Conservation (phyloP, 345 rosid genomes). For the Clausena lansium region DNA sequence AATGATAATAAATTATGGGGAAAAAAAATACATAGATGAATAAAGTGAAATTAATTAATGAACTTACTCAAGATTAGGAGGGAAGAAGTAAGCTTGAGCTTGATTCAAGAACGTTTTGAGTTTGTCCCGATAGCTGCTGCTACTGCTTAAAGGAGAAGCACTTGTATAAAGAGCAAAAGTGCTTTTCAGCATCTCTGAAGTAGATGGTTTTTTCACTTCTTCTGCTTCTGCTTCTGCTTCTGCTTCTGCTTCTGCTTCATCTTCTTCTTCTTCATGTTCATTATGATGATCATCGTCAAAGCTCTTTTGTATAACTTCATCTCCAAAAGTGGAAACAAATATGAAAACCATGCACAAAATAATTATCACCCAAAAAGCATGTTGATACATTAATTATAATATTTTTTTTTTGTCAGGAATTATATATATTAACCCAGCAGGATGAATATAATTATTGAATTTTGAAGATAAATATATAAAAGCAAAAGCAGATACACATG, state of each 20-base stretch:
- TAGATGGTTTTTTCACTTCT: background rate
- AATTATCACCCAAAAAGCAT: background rate
- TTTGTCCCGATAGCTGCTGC: background rate
- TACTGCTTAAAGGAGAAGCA: background rate
- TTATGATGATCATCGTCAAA: background rate
- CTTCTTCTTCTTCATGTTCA: background rate
- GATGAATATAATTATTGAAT: too few relatives aligned
- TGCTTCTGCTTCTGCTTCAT: background rate
- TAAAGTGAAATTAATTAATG: background rate
- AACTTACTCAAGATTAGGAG: slow-evolving; percentile 16
- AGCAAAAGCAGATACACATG: background rate
- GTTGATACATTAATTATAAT: background rate
- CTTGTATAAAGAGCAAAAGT: background rate
- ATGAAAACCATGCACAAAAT: background rate
- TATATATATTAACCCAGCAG: background rate
- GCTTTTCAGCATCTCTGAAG: background rate
- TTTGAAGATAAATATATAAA: too few relatives aligned
- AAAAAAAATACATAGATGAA: background rate
- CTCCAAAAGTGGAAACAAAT: background rate
- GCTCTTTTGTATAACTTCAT: background rate
- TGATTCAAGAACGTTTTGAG: background rate
- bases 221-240: background rate
- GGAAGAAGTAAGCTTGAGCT: background rate
- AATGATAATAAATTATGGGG: too few relatives aligned
- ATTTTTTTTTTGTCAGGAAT: background rate